Percentiles rank a stretch among this genome's conserved stretches.
phyloP scores from a whole-genome alignment of 192 early-diverging fungal species.

The Rhizophagus clarus region DNA sequence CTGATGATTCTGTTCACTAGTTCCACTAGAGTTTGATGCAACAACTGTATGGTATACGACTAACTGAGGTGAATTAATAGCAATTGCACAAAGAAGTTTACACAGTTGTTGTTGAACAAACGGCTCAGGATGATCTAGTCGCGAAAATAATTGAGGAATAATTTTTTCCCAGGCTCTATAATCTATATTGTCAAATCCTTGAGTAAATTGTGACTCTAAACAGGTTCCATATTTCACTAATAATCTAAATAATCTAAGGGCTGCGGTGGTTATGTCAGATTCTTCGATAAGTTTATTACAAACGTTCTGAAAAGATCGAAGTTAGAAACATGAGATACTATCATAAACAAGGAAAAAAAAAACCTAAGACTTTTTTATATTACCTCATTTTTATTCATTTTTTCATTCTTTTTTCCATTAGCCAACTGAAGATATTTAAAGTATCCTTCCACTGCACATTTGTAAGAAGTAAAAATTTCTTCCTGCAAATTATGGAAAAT shows the following conservation, averaged over 20 bases:
- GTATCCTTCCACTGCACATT: slow-evolving; percentile 21
- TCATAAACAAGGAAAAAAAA: background rate
- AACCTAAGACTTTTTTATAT: slow-evolving; percentile 8
- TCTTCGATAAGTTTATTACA: slow-evolving; percentile 35
- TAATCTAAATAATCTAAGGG: slow-evolving; percentile 63
- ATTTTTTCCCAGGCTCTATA: slow-evolving; percentile 63
- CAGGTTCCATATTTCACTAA: slow-evolving; percentile 62
- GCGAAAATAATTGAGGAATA: slow-evolving; percentile 76
- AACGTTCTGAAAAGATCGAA: background rate
- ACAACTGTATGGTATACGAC: slow-evolving; percentile 70
- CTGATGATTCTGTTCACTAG: slow-evolving; percentile 41
- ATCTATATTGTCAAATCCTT: slow-evolving; percentile 42
- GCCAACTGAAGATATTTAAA: slow-evolving; percentile 18
- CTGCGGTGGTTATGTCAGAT: slow-evolving; percentile 55
- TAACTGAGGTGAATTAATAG: slow-evolving; percentile 57
- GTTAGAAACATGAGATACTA: background rate
- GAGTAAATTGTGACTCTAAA: slow-evolving; percentile 47
- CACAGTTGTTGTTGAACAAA: slow-evolving; percentile 56
- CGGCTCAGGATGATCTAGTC: slow-evolving; percentile 64
- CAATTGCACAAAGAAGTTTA: slow-evolving; percentile 64
- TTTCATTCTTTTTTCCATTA: background rate
- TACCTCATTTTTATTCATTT: background rate
- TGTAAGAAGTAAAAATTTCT: slow-evolving; percentile 12
- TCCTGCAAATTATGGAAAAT: slow-evolving; percentile 6
- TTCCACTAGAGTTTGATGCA: slow-evolving; percentile 49